A percentile compares a stretch with the other conserved stretches of the same genome.
These are phyloP conservation scores for Didymellaceae sp. DNA, from an alignment of 2,329 filamentous ascomycete species.

Conservation along the genomic window DNA sequence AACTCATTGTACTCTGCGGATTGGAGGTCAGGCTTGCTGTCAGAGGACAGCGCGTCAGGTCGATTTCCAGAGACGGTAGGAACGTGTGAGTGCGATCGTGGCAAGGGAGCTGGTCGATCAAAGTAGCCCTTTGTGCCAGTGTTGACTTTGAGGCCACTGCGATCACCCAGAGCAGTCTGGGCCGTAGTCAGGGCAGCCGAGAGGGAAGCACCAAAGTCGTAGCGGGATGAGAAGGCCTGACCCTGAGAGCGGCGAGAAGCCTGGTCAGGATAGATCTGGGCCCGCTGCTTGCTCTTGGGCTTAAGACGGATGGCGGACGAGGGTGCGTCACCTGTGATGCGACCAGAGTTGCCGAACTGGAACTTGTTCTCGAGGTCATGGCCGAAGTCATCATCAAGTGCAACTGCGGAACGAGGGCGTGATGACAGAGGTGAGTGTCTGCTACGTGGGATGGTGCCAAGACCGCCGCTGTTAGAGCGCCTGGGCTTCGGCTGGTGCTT, in stretches of 20 bases:
- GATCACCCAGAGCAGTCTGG: constrained; percentile 67
- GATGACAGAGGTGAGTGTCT: constrained; percentile 54
- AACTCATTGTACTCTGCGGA: constrained; percentile 95
- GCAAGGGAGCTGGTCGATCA: constrained; percentile 52
- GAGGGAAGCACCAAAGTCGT: constrained; percentile 94
- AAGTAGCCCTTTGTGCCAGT: constrained; percentile 35
- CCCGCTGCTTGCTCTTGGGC: constrained; percentile 64
- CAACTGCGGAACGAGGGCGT: constrained; percentile 56
- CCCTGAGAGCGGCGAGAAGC: constrained; percentile 56
- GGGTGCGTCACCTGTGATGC: constrained; percentile 63
- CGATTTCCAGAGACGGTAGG: constrained; percentile 50
- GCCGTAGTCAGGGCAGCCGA: constrained; percentile 79
- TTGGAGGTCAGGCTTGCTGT: constrained; percentile 71
- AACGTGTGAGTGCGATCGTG: constrained; percentile 31
- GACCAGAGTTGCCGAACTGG: constrained; percentile 50
- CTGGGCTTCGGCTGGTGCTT: constrained; percentile 59
- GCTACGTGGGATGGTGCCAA: constrained; percentile 58
- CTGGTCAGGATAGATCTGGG: constrained; percentile 66
- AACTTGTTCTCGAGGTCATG: constrained; percentile 60
- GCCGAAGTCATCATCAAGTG: constrained; percentile 74
- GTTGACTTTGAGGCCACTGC: constrained; percentile 55
- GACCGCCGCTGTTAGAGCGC: constrained; percentile 54
- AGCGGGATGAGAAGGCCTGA: constrained; percentile 87
- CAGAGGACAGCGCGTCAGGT: constrained; percentile 63
- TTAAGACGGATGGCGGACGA: constrained; percentile 71